These are phyloP conservation scores for Isatis tinctoria DNA, from an alignment of 345 rosid genomes.

Conservation along the genomic window DNA sequence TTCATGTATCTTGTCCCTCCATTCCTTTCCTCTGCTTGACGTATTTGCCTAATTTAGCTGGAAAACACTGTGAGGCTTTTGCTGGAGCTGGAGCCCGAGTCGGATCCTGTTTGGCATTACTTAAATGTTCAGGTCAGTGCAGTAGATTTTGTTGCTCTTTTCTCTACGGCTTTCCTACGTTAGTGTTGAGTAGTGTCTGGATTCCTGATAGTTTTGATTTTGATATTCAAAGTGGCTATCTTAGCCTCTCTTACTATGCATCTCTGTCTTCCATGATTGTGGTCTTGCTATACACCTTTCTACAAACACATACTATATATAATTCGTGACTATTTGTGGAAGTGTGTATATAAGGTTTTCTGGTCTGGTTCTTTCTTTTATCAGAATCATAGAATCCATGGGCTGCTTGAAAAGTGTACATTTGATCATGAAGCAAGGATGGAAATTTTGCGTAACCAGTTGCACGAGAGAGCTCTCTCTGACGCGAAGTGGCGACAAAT, in stretches of 20 bases:
- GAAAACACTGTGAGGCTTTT: conserved; percentile 93
- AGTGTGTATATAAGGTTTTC: background rate
- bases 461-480: conserved; percentile 69
- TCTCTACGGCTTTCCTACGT: background rate
- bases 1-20: background rate
- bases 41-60: conserved; percentile 48
- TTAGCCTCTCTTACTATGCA: background rate
- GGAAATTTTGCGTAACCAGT: conserved; percentile 62
- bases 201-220: background rate
- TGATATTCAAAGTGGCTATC: background rate
- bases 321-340: background rate
- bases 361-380: conserved; percentile 24
- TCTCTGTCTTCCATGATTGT: background rate
- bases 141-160: conserved; percentile 10
- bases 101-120: conserved; percentile 97
- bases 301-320: background rate
- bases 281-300: background rate
- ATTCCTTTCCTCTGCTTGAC: background rate
- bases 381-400: conserved; percentile 86
- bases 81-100: conserved; percentile 93
- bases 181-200: background rate
- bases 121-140: conserved; percentile 80
- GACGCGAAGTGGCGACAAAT: conserved; percentile 91
- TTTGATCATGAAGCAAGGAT: conserved; percentile 82
- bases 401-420: conserved; percentile 91